phyloP scores from a whole-genome alignment of 2,329 filamentous ascomycete species.

The Simplicillium aogashimaense region DNA sequence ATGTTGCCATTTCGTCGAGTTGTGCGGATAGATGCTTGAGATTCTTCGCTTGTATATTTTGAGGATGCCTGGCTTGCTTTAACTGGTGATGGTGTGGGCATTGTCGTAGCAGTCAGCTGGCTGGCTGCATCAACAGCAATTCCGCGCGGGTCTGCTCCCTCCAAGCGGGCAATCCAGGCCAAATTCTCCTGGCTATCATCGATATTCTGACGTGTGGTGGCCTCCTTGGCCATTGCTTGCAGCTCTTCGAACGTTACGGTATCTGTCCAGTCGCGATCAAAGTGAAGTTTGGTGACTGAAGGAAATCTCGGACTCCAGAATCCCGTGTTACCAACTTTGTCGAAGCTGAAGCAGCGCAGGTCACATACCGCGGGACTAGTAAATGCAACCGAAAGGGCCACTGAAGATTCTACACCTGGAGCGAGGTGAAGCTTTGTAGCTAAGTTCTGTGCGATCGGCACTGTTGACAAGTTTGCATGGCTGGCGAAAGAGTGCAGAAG shows the following conservation, averaged over 20 bases:
- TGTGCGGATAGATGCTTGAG: no score
- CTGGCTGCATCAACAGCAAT: conserved; percentile 31
- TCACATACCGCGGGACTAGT: conserved; percentile 67
- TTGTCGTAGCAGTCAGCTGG: conserved; percentile 31
- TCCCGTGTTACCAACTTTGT: conserved; percentile 56
- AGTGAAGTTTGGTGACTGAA: conserved; percentile 64
- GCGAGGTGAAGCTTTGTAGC: conserved; percentile 36
- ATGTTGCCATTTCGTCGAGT: no score
- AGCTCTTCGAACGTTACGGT: conserved; percentile 60
- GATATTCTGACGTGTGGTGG: conserved; percentile 35
- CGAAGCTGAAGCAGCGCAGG: conserved; percentile 69
- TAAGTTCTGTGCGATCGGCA: conserved; percentile 25
- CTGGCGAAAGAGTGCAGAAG: conserved; percentile 40
- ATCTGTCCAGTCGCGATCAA: conserved; percentile 61
- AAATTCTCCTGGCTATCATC: conserved; percentile 52
- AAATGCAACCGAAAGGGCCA: conserved; percentile 47
- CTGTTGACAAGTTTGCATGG: conserved; percentile 33
- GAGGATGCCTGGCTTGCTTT: conserved; percentile 13
- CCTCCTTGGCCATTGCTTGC: conserved; percentile 52
- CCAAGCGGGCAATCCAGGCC: conserved; percentile 51
- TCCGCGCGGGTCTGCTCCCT: conserved; percentile 39
- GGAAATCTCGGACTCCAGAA: conserved; percentile 74
- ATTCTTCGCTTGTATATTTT: no score
- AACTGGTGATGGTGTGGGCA: conserved; percentile 22
- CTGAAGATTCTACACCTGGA: conserved; percentile 28